phyloP scores from a whole-genome alignment of 371 early-diverging fungal species.

The Actinomortierella wolfii region DNA sequence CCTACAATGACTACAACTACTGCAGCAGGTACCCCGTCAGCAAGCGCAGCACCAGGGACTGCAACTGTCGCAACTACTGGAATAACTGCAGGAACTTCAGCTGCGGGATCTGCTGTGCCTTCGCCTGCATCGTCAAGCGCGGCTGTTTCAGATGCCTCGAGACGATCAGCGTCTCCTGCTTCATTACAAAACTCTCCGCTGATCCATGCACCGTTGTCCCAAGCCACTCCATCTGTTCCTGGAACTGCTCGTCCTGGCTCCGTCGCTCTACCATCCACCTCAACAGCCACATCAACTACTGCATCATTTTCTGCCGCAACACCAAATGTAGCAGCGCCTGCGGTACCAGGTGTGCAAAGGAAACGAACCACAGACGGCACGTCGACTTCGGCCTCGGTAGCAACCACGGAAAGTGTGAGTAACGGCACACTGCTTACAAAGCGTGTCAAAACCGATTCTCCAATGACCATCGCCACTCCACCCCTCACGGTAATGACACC shows the following conservation, averaged over 20 bases:
- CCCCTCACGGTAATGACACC: slow-evolving; percentile 4
- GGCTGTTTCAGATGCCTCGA: no score
- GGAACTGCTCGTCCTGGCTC: slow-evolving; percentile 1
- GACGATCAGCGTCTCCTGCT: no score
- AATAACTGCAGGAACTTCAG: no score
- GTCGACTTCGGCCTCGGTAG: no score
- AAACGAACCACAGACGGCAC: no score
- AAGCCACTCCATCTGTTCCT: neutral
- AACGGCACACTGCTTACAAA: slow-evolving; percentile 23
- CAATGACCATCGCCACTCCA: slow-evolving; percentile 13
- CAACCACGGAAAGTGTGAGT: no score
- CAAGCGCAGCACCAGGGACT: neutral
- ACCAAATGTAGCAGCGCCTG: slow-evolving; percentile 5
- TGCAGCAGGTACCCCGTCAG: neutral
- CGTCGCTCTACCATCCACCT: slow-evolving; percentile 4
- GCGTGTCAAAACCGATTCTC: slow-evolving; percentile 23
- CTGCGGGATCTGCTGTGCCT: no score
- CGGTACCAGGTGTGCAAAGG: neutral
- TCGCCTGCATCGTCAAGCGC: no score
- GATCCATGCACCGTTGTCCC: neutral
- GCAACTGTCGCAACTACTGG: no score
- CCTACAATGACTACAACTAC: neutral
- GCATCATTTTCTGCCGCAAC: no score
- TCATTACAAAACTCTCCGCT: no score
- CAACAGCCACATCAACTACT: neutral